phyloP scores from a whole-genome alignment of 2,329 filamentous ascomycete genomes.

The Fusarium ramigenum region DNA sequence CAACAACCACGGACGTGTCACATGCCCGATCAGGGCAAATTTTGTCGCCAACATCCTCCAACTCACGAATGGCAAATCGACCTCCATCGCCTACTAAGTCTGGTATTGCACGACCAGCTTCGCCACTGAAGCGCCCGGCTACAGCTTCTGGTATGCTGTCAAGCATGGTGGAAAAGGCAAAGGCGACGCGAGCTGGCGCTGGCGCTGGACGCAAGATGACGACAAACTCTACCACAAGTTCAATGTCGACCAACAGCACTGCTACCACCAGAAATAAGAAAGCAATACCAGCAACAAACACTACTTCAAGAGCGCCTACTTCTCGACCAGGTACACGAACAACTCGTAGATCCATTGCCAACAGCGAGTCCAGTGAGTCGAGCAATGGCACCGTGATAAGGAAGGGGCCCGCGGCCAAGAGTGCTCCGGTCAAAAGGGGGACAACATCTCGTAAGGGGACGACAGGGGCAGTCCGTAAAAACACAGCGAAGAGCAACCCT shows the following conservation, averaged over 20 bases:
- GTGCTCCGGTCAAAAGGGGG: constrained; percentile 58
- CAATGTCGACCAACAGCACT: constrained; percentile 51
- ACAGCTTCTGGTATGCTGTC: constrained; percentile 59
- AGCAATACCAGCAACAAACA: constrained; percentile 46
- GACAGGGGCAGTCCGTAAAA: constrained; percentile 60
- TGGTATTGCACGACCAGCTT: constrained; percentile 66
- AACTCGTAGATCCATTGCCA: constrained; percentile 64
- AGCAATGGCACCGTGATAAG: constrained; percentile 73
- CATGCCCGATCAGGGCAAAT: constrained; percentile 63
- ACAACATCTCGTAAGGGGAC: constrained; percentile 64
- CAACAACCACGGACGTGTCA: constrained; percentile 53
- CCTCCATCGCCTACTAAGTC: constrained; percentile 65
- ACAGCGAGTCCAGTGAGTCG: constrained; percentile 70
- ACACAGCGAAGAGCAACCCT: constrained; percentile 34
- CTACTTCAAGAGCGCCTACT: constrained; percentile 49
- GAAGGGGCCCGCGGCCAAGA: constrained; percentile 56
- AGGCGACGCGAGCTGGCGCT: constrained; percentile 61
- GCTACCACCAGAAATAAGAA: constrained; percentile 48
- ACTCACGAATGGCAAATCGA: constrained; percentile 71
- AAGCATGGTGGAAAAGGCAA: constrained; percentile 69
- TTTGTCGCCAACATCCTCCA: constrained; percentile 84
- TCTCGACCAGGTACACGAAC: constrained; percentile 57
- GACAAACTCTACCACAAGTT: constrained; percentile 55
- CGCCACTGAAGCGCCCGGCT: constrained; percentile 67
- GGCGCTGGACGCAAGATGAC: constrained; percentile 57